Evolutionary conservation across 73 alveolate genomes (phyloP), one percentile per base, ranked within the genome.

Genomic region (Stentor coeruleus): DNA sequence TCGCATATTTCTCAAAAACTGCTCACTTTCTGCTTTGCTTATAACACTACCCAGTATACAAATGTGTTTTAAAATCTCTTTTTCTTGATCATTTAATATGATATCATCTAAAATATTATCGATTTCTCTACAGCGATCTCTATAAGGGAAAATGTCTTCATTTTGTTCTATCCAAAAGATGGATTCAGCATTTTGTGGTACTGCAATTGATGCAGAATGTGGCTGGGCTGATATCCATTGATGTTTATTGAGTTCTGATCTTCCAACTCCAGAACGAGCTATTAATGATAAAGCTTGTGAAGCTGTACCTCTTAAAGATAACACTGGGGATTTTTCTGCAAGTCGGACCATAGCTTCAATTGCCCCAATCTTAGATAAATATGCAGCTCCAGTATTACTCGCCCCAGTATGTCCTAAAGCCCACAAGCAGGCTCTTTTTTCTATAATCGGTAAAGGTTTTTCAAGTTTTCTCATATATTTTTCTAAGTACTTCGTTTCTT

Each of bases 401-500:
- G 35, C 26, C 59, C 83, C 83, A 20, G 72, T 75, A 75, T 75
- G 83, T 14, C 83, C 83, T 26, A 75, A 35, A 20, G 83, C 83
- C 83, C 83, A 75, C 6, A 75, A 20, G 11, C 59, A 31, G 20
- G 83, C 83, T 36, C 83, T 31, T 33, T 66, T 66, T 33, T 20
- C 36, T 66, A 66, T 66, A 28, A 66, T 66, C 11, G 79, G 79
- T 1, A 20, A 26, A 66, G n/a, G 40, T 40, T 20, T 11, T 31
- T 37, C 55, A 60, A 83, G 31, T 3, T 87, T 85, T 3, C 81
- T 72, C 15, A 82, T 38, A 36, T 76, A 83, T 37, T 85, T 60
- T 38, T 88, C 82, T 57, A 91, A 49, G 57, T 87, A 84, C 38
- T 76, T 76, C 2, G 94, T 83, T 40, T 87, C 59, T 59, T 74